phyloP scores from a whole-genome alignment of 441 rosid genomes.

The Omphalea diandra region DNA sequence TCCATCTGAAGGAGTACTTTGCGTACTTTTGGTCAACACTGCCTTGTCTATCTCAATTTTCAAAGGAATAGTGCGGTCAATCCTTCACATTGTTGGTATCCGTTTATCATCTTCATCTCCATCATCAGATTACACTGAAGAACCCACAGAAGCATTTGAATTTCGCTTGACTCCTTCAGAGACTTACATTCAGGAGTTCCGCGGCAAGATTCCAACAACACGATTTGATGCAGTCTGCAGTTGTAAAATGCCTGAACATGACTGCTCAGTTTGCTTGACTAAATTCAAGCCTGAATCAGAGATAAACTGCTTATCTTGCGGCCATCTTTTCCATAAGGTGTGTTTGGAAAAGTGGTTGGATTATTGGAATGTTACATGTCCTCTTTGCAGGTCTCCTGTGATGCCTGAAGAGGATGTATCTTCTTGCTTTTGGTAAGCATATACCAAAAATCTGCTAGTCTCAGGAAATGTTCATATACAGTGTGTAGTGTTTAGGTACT shows the following conservation, averaged over 20 bases:
- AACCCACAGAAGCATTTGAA: conserved; percentile 40
- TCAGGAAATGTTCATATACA: conserved; percentile 35
- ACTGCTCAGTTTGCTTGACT: conserved; percentile 78
- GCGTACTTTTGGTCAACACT: conserved; percentile 78
- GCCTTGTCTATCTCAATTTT: conserved; percentile 72
- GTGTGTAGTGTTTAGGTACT: conserved; percentile 38
- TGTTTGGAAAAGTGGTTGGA: conserved; percentile 95
- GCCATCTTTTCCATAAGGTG: conserved; percentile 73
- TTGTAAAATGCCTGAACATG: conserved; percentile 50
- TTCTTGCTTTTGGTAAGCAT: conserved; percentile 52
- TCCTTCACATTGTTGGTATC: conserved; percentile 68
- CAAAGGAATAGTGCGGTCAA: conserved; percentile 66
- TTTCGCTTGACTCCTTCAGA: conserved; percentile 38
- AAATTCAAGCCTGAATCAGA: conserved; percentile 68
- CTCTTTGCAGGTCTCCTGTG: conserved; percentile 75
- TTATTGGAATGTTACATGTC: conserved; percentile 84
- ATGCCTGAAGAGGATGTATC: conserved; percentile 56
- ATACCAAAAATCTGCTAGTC: neutral
- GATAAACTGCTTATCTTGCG: conserved; percentile 72
- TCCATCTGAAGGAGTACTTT: conserved; percentile 90
- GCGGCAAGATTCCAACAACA: conserved; percentile 51
- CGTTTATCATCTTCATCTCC: conserved; percentile 35
- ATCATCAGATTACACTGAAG: conserved; percentile 36
- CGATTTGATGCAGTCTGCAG: conserved; percentile 47
- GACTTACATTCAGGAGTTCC: conserved; percentile 60